These are phyloP conservation scores for Danielia reshetovae DNA, from an alignment of 805 yeast genomes.

Conservation along the genomic window DNA sequence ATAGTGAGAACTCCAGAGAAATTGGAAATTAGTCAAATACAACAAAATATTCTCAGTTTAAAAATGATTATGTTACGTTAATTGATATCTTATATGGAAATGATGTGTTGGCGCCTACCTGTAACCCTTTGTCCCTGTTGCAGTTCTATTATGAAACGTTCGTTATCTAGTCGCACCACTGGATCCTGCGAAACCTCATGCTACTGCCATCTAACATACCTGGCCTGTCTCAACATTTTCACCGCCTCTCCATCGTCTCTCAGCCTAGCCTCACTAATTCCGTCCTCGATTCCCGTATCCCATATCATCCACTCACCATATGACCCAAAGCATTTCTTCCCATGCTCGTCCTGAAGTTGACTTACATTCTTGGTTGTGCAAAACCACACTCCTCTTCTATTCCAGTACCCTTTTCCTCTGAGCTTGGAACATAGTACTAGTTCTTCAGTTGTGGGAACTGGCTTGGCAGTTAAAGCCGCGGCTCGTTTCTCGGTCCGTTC, in stretches of 20 bases:
- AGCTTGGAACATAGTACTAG: conserved; percentile 8
- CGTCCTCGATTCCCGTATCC: conserved; percentile 10
- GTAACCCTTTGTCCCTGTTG: too few species aligned
- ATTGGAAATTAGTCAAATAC: too few species aligned
- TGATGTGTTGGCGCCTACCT: too few species aligned
- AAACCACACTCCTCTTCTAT: conserved; percentile 18
- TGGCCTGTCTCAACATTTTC: neutral
- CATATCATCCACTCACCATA: conserved; percentile 19
- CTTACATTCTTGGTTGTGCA: conserved; percentile 14
- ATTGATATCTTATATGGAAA: too few species aligned
- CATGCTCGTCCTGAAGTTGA: conserved; percentile 10
- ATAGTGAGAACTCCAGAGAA: too few species aligned
- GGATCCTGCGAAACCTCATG: too few species aligned
- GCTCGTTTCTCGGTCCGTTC: conserved; percentile 5
- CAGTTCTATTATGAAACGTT: too few species aligned
- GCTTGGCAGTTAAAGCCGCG: conserved; percentile 8
- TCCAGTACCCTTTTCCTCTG: conserved; percentile 16
- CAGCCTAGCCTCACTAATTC: conserved; percentile 8
- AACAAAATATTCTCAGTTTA: too few species aligned
- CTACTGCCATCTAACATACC: conserved; percentile 1
- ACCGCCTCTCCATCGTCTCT: conserved; percentile 3
- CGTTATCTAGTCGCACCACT: too few species aligned
- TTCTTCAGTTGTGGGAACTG: conserved; percentile 18
- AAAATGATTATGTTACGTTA: too few species aligned
- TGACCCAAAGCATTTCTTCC: conserved; percentile 12